Evolutionary conservation across 768 basidiomycete genomes (phyloP).

Genomic region (Kwoniella sp.): DNA sequence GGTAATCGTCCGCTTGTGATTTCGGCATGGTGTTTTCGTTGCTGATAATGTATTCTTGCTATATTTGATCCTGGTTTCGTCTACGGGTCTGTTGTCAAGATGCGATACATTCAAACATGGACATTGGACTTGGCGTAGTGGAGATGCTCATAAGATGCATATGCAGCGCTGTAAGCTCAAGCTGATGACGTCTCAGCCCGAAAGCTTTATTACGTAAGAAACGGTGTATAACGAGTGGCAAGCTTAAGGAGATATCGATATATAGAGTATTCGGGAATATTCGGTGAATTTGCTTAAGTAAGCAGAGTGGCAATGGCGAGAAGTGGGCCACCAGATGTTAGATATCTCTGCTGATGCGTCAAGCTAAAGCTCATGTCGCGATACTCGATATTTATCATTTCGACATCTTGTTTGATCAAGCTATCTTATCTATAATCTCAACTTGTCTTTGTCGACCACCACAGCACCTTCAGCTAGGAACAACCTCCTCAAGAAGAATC

Average conservation of each 20-base stretch:
- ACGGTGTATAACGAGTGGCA: slow-evolving; percentile 3
- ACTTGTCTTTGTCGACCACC: too few species aligned
- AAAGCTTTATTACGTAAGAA: too few species aligned
- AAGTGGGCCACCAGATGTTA: not conserved
- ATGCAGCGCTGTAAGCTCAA: not conserved
- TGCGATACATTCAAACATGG: too few species aligned
- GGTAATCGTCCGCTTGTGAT: slow-evolving; percentile 71
- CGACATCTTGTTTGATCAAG: not conserved
- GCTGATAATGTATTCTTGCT: not conserved
- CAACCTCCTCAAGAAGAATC: too few species aligned
- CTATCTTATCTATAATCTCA: too few species aligned
- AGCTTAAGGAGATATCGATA: not conserved
- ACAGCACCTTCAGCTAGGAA: too few species aligned
- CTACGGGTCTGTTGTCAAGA: not conserved
- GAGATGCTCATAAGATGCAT: not conserved
- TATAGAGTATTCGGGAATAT: slow-evolving; percentile 27
- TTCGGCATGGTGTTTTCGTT: slow-evolving; percentile 56
- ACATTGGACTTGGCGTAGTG: not conserved
- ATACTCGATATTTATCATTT: slow-evolving; percentile 1
- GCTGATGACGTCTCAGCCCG: slow-evolving; percentile 22
- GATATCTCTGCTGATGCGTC: too few species aligned
- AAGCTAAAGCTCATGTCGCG: too few species aligned
- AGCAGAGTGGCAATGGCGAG: slow-evolving; percentile 21
- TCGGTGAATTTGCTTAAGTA: slow-evolving; percentile 24
- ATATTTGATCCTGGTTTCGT: too few species aligned